A percentile compares a stretch with the other conserved stretches of the same genome.
Conservation (phyloP, 2,329 filamentous ascomycete genomes). For the Talaromyces sp. region DNA sequence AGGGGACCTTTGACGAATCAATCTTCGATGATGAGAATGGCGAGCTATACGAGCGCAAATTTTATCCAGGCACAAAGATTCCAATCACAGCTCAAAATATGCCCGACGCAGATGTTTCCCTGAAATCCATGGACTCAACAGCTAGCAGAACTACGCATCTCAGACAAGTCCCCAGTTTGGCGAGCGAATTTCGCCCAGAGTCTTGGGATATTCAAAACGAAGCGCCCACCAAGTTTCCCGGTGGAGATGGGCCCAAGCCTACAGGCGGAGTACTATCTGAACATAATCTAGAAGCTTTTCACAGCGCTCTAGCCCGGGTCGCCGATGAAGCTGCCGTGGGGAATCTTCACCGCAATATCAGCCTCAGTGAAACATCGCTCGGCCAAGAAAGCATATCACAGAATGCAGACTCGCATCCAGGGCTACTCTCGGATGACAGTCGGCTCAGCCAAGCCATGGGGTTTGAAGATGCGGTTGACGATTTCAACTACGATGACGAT, state of each 20-base stretch:
- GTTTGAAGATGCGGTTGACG: constrained; percentile 40
- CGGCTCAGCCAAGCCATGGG: constrained; percentile 39
- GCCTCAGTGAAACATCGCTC: constrained; percentile 38
- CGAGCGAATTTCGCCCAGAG: constrained; percentile 24
- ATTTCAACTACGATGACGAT: constrained; percentile 53
- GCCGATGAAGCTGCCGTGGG: constrained; percentile 69
- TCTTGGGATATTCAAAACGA: constrained; percentile 10
- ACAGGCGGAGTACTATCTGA: constrained; percentile 42
- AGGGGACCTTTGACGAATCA: constrained; percentile 40
- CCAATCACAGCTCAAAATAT: constrained; percentile 6
- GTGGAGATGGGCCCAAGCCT: constrained; percentile 29
- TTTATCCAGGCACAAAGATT: constrained; percentile 13
- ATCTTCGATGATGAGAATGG: constrained; percentile 45
- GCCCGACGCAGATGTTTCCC: not conserved
- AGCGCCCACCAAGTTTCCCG: constrained; percentile 20
- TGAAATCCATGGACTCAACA: constrained; percentile 1
- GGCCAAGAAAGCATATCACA: constrained; percentile 30
- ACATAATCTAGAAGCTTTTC: constrained; percentile 65
- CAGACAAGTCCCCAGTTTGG: constrained; percentile 30
- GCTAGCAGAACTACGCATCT: constrained; percentile 16
- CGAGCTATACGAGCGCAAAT: constrained; percentile 37
- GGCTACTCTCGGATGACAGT: constrained; percentile 46
- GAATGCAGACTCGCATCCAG: constrained; percentile 37
- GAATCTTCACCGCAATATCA: constrained; percentile 63
- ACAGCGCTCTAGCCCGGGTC: constrained; percentile 77